These are phyloP conservation scores for Camellia lanceoleosa DNA, from an alignment of 148 eudicot genomes.

Conservation along the genomic window DNA sequence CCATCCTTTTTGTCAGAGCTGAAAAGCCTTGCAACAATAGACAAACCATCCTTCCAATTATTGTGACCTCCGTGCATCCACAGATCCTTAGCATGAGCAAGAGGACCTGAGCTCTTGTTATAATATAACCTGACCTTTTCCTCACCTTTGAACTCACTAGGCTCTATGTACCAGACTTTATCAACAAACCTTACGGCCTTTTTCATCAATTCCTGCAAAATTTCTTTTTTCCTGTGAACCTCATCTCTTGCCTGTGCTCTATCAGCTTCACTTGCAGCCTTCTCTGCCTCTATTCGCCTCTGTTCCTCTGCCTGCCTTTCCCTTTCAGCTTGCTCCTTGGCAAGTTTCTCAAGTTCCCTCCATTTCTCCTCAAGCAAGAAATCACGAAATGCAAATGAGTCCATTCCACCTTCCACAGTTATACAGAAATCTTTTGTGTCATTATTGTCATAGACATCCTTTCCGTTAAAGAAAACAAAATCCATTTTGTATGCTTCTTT, in stretches of 20 bases:
- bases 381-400: slow-evolving; percentile 64
- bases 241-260: slow-evolving; percentile 74
- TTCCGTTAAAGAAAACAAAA: slow-evolving; percentile 83
- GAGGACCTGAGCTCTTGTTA: slow-evolving; percentile 80
- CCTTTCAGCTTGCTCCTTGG: slow-evolving; percentile 69
- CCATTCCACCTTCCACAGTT: slow-evolving; percentile 73
- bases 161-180: slow-evolving; percentile 68
- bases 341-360: slow-evolving; percentile 70
- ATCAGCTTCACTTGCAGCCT: slow-evolving; percentile 76
- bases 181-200: slow-evolving; percentile 45
- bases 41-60: slow-evolving; percentile 75
- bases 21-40: slow-evolving; percentile 61
- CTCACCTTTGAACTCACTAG: slow-evolving; percentile 56
- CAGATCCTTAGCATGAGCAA: slow-evolving; percentile 64
- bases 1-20: slow-evolving; percentile 53
- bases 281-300: slow-evolving; percentile 69
- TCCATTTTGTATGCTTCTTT: slow-evolving; percentile 80
- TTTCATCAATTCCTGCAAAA: slow-evolving; percentile 42
- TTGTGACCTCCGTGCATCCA: slow-evolving; percentile 97
- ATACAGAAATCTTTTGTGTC: slow-evolving; percentile 76
- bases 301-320: slow-evolving; percentile 75
- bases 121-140: slow-evolving; percentile 69
- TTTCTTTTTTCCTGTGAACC: slow-evolving; percentile 47
- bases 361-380: slow-evolving; percentile 92
- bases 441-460: slow-evolving; percentile 88